phyloP scores from a whole-genome alignment of 2,329 filamentous ascomycete species.

The Dichotomopilus funicola region DNA sequence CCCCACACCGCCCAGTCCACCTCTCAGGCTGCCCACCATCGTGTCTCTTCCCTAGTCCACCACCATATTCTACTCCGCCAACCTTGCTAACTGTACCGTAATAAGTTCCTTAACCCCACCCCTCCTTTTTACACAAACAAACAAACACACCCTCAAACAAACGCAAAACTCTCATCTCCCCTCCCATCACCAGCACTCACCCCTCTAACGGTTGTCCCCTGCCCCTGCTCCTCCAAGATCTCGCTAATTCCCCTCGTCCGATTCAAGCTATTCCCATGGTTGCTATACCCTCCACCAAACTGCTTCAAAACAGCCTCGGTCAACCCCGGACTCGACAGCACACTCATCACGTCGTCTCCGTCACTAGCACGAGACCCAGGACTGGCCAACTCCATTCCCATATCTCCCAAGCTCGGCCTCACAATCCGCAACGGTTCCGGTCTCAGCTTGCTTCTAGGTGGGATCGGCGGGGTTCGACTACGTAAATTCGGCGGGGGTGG shows the following conservation, averaged over 20 bases:
- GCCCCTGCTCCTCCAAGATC: not conserved
- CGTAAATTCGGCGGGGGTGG: conserved; percentile 3
- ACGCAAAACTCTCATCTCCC: conserved; percentile 4
- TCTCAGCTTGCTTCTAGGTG: conserved; percentile 20
- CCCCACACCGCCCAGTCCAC: too few relatives aligned
- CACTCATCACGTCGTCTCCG: not conserved
- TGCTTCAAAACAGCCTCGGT: conserved; percentile 26
- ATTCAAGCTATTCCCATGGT: not conserved
- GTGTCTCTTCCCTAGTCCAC: too few relatives aligned
- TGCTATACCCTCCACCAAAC: conserved; percentile 19
- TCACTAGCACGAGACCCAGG: not conserved
- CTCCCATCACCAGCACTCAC: not conserved
- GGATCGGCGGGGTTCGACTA: conserved; percentile 16
- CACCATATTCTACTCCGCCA: too few relatives aligned
- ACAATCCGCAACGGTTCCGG: conserved; percentile 16
- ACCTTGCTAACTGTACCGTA: too few relatives aligned
- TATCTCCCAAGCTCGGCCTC: not conserved
- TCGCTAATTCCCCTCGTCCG: conserved; percentile 1
- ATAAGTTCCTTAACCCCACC: not conserved
- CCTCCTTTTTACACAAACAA: not conserved
- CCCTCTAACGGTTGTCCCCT: not conserved
- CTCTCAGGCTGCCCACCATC: too few relatives aligned
- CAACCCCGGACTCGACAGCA: conserved; percentile 24
- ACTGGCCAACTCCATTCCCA: not conserved
- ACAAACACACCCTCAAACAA: conserved; percentile 2